Evolutionary conservation across 2,329 filamentous ascomycete genomes (phyloP).

Genomic region (Hypoxylon sp.): DNA sequence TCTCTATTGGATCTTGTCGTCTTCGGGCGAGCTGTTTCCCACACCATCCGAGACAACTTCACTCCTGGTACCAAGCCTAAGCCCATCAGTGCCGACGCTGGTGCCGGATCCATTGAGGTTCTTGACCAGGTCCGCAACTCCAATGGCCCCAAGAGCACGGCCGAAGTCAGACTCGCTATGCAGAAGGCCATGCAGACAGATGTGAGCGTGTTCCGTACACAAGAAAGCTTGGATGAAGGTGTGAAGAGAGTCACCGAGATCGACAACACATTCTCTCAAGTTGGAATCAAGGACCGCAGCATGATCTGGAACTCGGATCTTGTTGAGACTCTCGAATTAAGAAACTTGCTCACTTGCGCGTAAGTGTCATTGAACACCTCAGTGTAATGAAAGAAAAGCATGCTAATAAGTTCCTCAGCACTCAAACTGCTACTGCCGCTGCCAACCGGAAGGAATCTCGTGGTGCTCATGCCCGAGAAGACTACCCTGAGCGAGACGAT

Average conservation of each 20-base stretch:
- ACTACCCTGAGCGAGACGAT: conserved; percentile 95
- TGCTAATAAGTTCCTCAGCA: conserved; percentile 59
- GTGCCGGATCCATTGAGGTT: conserved; percentile 85
- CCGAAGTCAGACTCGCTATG: conserved; percentile 91
- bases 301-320: conserved; percentile 99
- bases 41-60: conserved; percentile 96
- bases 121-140: conserved; percentile 89
- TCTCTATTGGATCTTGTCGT: conserved; percentile 97
- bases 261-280: conserved; percentile 81
- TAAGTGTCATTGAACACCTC: conserved; percentile 63
- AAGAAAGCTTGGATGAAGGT: conserved; percentile 93
- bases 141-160: conserved; percentile 86
- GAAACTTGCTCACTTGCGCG: conserved; percentile 97
- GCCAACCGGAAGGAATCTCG: conserved; percentile 97
- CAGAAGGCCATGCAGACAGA: conserved; percentile 99
- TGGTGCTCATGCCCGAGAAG: conserved; percentile 96
- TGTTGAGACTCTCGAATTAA: conserved; percentile 93
- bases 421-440: conserved; percentile 91
- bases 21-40: conserved; percentile 96
- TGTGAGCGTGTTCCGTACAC: conserved; percentile 95
- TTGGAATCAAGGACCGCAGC: conserved; percentile 97
- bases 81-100: conserved; percentile 85
- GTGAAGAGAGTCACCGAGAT: conserved; percentile 88
- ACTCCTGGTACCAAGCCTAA: conserved; percentile 84
- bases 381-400: not conserved